Percentiles rank a stretch among this genome's conserved stretches.
phyloP scores from a whole-genome alignment of 2,329 filamentous ascomycete species.

The Grosmannia serpens region DNA sequence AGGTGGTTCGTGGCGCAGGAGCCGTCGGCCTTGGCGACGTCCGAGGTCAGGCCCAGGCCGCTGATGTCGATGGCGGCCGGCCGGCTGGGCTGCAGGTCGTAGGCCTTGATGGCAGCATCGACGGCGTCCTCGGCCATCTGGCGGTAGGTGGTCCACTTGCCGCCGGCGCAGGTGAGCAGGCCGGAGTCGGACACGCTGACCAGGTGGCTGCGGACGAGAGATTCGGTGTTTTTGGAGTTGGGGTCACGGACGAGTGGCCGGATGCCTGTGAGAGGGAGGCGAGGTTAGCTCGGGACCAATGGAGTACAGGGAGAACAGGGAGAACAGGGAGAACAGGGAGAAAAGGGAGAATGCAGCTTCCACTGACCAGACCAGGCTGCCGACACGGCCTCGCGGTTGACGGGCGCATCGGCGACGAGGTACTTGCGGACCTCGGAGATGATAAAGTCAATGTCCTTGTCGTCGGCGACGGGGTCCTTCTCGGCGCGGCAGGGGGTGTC shows the following conservation, averaged over 20 bases:
- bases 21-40: constrained; percentile 45
- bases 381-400: constrained; percentile 63
- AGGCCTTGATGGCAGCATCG: constrained; percentile 61
- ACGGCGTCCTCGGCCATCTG: constrained; percentile 82
- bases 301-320: neutral
- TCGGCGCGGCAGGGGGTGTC: constrained; percentile 61
- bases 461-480: constrained; percentile 58
- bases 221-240: constrained; percentile 70
- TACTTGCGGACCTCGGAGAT: constrained; percentile 67
- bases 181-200: constrained; percentile 63
- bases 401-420: constrained; percentile 61
- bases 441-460: constrained; percentile 74
- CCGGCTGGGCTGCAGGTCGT: constrained; percentile 43
- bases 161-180: constrained; percentile 68
- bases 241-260: constrained; percentile 71
- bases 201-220: constrained; percentile 71
- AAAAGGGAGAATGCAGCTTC: neutral
- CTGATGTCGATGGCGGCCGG: constrained; percentile 50
- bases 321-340: neutral
- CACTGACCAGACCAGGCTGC: constrained; percentile 57
- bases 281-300: no score
- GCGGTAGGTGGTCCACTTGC: constrained; percentile 82
- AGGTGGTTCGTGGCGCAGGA: constrained; percentile 64
- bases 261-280: no score
- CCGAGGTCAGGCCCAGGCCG: constrained; percentile 40